phyloP scores from a whole-genome alignment of 2,329 filamentous ascomycete genomes.

The Penicillium thymicola region DNA sequence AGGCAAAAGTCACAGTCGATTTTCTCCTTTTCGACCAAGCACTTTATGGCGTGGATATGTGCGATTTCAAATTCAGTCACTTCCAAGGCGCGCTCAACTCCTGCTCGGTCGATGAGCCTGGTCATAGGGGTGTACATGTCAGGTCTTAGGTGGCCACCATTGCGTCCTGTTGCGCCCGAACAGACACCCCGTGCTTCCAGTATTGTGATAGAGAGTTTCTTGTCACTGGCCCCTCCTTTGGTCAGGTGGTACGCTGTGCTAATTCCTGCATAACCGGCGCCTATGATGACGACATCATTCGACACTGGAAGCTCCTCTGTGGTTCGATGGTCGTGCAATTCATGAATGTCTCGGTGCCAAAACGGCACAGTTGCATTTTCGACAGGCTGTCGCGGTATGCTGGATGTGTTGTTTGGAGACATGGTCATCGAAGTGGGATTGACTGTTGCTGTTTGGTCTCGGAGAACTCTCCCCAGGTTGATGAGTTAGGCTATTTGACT shows the following conservation, averaged over 20 bases:
- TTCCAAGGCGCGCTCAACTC: constrained; percentile 32
- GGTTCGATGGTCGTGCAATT: constrained; percentile 41
- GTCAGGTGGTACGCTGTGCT: constrained; percentile 45
- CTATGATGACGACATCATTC: constrained; percentile 49
- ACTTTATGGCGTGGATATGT: constrained; percentile 43
- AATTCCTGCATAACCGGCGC: constrained; percentile 48
- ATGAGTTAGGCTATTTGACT: neutral
- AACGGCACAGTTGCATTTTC: neutral
- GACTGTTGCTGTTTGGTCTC: too few relatives aligned
- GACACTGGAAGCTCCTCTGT: constrained; percentile 40
- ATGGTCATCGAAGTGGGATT: neutral
- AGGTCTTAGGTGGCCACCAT: constrained; percentile 47
- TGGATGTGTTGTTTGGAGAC: neutral
- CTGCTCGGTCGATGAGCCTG: constrained; percentile 36
- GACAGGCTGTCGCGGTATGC: neutral
- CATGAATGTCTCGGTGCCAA: constrained; percentile 43
- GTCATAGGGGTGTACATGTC: constrained; percentile 44
- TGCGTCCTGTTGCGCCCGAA: constrained; percentile 46
- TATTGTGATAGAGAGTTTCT: constrained; percentile 34
- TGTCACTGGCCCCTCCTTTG: constrained; percentile 14
- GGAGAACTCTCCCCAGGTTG: too few relatives aligned
- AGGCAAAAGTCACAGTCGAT: constrained; percentile 48
- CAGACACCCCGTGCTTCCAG: constrained; percentile 43
- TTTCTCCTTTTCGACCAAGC: constrained; percentile 40
- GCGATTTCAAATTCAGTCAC: constrained; percentile 43